Conservation (phyloP, 2,329 filamentous ascomycete genomes). For the Mycosphaerella sp. region DNA sequence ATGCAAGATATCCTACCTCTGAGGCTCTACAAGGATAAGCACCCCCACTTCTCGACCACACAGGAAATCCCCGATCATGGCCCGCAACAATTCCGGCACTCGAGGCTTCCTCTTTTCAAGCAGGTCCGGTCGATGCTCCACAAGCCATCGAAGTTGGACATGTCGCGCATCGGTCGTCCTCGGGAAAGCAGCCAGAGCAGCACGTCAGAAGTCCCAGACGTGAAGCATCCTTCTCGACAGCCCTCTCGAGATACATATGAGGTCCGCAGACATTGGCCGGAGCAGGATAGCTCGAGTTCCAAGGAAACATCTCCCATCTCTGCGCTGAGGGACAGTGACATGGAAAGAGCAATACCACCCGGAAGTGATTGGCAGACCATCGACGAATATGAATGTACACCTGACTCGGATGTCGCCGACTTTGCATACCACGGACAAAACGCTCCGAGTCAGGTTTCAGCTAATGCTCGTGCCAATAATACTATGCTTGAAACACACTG, state of each 20-base stretch:
- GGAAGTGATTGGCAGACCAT: conserved; percentile 9
- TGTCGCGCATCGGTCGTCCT: conserved; percentile 20
- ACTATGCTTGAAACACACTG: conserved; percentile 7
- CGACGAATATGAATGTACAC: conserved; percentile 14
- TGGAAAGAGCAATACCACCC: conserved; percentile 9
- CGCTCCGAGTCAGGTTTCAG: conserved; percentile 8
- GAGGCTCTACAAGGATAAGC: conserved; percentile 18
- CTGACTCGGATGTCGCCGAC: conserved; percentile 22
- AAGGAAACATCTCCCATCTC: conserved; percentile 9
- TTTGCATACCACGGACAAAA: conserved; percentile 1
- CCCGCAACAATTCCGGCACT: conserved; percentile 21
- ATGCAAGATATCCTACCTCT: conserved; percentile 22
- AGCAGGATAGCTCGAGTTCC: background rate
- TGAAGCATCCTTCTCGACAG: conserved; percentile 8
- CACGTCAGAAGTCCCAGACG: background rate
- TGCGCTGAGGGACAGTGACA: conserved; percentile 23
- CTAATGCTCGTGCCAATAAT: conserved; percentile 3
- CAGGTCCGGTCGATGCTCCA: conserved; percentile 31
- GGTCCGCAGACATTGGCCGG: conserved; percentile 7
- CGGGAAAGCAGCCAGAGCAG: conserved; percentile 12
- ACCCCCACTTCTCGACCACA: conserved; percentile 12
- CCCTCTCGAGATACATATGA: conserved; percentile 9
- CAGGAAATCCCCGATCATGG: conserved; percentile 24
- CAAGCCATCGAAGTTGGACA: conserved; percentile 23
- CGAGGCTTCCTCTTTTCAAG: conserved; percentile 30